phyloP scores from a whole-genome alignment of 176 grass and related monocot species.

The Luzula sylvatica region DNA sequence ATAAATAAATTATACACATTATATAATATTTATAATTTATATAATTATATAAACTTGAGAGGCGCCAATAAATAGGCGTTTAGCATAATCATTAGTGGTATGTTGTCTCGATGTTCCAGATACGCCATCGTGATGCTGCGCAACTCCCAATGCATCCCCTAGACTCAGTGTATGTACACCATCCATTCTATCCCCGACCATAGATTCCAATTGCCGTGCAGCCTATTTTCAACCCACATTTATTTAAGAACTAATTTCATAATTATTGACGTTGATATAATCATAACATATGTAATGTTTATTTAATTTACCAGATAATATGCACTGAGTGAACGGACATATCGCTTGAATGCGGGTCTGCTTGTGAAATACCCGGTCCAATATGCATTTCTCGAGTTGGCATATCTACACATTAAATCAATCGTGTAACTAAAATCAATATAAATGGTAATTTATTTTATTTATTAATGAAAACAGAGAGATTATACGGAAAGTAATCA shows the following conservation, averaged over 20 bases:
- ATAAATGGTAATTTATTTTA: too few relatives aligned
- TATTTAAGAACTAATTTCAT: slow-evolving; percentile 13
- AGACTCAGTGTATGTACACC: slow-evolving; percentile 63
- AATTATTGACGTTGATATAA: not conserved
- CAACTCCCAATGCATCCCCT: slow-evolving; percentile 70
- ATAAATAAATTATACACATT: not conserved
- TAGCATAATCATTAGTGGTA: slow-evolving; percentile 78
- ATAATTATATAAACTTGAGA: slow-evolving; percentile 32
- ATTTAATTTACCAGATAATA: slow-evolving; percentile 66
- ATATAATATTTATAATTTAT: slow-evolving; percentile 14
- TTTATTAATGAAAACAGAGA: not conserved
- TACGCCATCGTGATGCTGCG: slow-evolving; percentile 89
- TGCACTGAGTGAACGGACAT: slow-evolving; percentile 64
- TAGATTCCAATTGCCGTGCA: slow-evolving; percentile 73
- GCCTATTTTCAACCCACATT: slow-evolving; percentile 44
- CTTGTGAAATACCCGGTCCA: slow-evolving; percentile 97
- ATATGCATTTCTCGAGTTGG: slow-evolving; percentile 69
- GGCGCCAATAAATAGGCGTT: slow-evolving; percentile 62
- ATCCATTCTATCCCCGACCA: slow-evolving; percentile 25
- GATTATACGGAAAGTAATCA: slow-evolving; percentile 80
- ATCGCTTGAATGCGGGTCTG: slow-evolving; percentile 71
- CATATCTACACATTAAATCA: slow-evolving; percentile 60
- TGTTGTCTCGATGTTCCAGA: slow-evolving; percentile 77
- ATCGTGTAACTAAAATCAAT: too few relatives aligned
- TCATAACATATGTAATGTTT: too few relatives aligned